Evolutionary conservation across 129 eudicot species (phyloP).

Genomic region (Flaveria robusta): DNA sequence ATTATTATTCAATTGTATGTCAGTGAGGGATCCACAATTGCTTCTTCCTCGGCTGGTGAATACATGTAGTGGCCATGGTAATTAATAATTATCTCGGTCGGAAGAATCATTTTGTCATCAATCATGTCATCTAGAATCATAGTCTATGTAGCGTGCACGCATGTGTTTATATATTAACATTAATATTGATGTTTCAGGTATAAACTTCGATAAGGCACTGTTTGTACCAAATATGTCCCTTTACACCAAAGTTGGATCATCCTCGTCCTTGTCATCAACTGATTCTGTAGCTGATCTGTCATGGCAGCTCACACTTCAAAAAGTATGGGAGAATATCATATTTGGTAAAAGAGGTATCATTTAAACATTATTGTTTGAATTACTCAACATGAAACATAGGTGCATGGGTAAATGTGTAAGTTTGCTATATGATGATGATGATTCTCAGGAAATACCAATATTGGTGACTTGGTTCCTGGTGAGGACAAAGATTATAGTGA

Average conservation of each 20-base stretch:
- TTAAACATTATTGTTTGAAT: neutral
- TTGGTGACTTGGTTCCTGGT: conserved; percentile 45
- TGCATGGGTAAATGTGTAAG: conserved; percentile 3
- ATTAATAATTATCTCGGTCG: conserved; percentile 42
- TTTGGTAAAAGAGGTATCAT: conserved; percentile 60
- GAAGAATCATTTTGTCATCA: conserved; percentile 18
- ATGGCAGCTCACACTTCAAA: conserved; percentile 88
- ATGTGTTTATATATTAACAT: neutral
- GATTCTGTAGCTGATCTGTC: conserved; percentile 71
- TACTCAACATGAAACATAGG: neutral
- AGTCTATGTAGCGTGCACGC: neutral
- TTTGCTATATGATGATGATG: conserved; percentile 10
- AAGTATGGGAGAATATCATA: conserved; percentile 72
- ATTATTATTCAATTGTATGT: conserved; percentile 93
- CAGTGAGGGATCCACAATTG: conserved; percentile 94
- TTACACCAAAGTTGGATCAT: conserved; percentile 72
- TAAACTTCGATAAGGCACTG: conserved; percentile 75
- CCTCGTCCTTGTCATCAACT: conserved; percentile 41
- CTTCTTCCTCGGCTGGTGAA: conserved; percentile 83
- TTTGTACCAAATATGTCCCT: conserved; percentile 91
- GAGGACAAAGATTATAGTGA: conserved; percentile 46
- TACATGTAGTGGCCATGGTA: conserved; percentile 87
- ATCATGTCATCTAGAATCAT: conserved; percentile 10
- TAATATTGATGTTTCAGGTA: conserved; percentile 50
- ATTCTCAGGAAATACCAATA: conserved; percentile 49